phyloP scores from a whole-genome alignment of 768 basidiomycete species.

The Harrya chromipes region DNA sequence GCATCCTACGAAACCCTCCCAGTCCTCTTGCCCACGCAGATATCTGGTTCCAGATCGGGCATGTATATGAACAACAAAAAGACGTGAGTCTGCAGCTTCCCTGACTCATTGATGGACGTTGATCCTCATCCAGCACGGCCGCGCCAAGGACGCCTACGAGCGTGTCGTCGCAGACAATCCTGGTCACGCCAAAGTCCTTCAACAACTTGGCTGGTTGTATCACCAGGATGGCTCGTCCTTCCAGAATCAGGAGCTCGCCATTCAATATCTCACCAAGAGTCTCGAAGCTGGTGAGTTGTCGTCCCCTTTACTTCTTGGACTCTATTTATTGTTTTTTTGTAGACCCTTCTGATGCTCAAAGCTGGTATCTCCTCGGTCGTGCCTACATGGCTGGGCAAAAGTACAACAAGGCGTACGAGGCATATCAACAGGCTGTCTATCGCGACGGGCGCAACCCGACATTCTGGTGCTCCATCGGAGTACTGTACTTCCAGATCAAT shows the following conservation, averaged over 20 bases:
- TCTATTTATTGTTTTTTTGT: neutral
- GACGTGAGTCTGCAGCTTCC: slow-evolving; percentile 56
- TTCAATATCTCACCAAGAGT: slow-evolving; percentile 89
- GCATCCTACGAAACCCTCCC: slow-evolving; percentile 93
- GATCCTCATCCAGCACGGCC: slow-evolving; percentile 57
- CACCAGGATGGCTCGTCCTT: slow-evolving; percentile 94
- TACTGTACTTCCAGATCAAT: slow-evolving; percentile 99
- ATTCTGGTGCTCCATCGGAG: slow-evolving; percentile 99
- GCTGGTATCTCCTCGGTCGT: slow-evolving; percentile 97
- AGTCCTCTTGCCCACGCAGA: slow-evolving; percentile 94
- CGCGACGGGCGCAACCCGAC: slow-evolving; percentile 98
- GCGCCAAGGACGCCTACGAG: slow-evolving; percentile 94
- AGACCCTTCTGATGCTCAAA: slow-evolving; percentile 96
- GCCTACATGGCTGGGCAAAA: slow-evolving; percentile 99
- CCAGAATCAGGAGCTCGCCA: slow-evolving; percentile 93
- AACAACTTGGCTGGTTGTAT: slow-evolving; percentile 97
- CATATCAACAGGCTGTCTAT: slow-evolving; percentile 98
- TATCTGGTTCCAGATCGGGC: slow-evolving; percentile 99
- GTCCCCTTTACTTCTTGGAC: neutral
- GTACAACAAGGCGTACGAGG: slow-evolving; percentile 99
- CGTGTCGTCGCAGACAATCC: slow-evolving; percentile 93
- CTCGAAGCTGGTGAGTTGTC: slow-evolving; percentile 81
- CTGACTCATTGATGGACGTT: slow-evolving; percentile 12
- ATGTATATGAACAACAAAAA: slow-evolving; percentile 96
- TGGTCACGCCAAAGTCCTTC: slow-evolving; percentile 92